Evolutionary conservation across 352 stramenopile genomes (phyloP).

Genomic region (Phytophthora lateralis): DNA sequence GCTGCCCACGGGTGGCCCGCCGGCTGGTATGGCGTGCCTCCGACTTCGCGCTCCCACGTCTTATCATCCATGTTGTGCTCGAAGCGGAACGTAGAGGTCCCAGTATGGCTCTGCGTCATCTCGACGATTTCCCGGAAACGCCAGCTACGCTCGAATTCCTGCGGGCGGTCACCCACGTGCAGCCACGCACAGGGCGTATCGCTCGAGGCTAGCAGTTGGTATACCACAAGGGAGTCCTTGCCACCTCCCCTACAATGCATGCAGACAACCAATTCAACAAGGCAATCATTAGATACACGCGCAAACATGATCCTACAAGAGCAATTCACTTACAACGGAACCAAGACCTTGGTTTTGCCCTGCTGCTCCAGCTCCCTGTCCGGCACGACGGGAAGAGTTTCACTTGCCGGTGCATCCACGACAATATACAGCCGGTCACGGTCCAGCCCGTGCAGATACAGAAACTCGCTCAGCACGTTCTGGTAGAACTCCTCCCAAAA

Average conservation of each 20-base stretch:
- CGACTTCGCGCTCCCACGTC: constrained; percentile 34
- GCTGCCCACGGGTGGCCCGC: constrained; percentile 45
- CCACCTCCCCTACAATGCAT: constrained; percentile 33
- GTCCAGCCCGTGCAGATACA: constrained; percentile 41
- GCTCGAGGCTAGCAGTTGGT: constrained; percentile 33
- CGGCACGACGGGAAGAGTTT: constrained; percentile 24
- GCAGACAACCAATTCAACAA: background rate
- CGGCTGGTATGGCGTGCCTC: constrained; percentile 32
- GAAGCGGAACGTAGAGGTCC: constrained; percentile 25
- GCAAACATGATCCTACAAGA: background rate
- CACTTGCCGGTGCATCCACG: constrained; percentile 11
- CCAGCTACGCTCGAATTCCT: constrained; percentile 44
- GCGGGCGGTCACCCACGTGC: constrained; percentile 40
- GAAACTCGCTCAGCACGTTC: constrained; percentile 45
- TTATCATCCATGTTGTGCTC: constrained; percentile 43
- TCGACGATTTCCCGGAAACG: constrained; percentile 34
- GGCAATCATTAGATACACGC: background rate
- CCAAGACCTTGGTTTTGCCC: constrained; percentile 30
- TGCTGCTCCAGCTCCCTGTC: constrained; percentile 27
- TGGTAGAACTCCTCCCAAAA: constrained; percentile 54
- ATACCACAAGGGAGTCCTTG: constrained; percentile 48
- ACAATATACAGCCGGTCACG: constrained; percentile 44
- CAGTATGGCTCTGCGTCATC: constrained; percentile 35
- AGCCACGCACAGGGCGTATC: constrained; percentile 37
- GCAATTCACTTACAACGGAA: constrained; percentile 37